phyloP scores from a whole-genome alignment of 257 asterid species.

The Datura wrightii region DNA sequence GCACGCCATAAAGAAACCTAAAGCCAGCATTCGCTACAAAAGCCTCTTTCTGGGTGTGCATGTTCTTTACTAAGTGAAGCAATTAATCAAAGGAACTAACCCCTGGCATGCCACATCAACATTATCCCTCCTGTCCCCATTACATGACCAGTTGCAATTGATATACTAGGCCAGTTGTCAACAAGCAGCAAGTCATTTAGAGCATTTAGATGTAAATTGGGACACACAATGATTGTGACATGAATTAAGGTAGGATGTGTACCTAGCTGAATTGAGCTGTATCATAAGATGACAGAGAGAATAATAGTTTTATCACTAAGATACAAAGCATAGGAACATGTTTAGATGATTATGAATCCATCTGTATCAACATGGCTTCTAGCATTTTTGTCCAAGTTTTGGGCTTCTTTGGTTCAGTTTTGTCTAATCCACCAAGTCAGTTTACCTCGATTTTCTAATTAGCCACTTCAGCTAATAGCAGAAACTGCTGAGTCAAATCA shows the following conservation, averaged over 20 bases:
- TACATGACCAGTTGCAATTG: not conserved
- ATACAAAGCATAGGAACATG: not conserved
- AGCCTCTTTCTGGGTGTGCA: not conserved
- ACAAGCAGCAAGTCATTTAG: not conserved
- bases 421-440: not conserved
- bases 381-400: not conserved
- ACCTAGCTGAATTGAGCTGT: slow-evolving; percentile 24
- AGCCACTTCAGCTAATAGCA: not conserved
- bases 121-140: not conserved
- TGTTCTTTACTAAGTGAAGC: not conserved
- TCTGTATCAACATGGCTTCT: not conserved
- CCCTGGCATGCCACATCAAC: not conserved
- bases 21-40: not conserved
- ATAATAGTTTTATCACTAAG: not conserved
- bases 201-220: not conserved
- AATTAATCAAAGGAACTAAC: not conserved
- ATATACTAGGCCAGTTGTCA: slow-evolving; percentile 11
- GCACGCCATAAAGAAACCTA: slow-evolving; percentile 14
- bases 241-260: slow-evolving; percentile 12
- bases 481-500: not conserved
- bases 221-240: not conserved
- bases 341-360: not conserved
- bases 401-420: not conserved
- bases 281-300: not conserved
- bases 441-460: not conserved